phyloP scores from a whole-genome alignment of 805 yeast species.

The Zygosaccharomyces gambellarensis region DNA sequence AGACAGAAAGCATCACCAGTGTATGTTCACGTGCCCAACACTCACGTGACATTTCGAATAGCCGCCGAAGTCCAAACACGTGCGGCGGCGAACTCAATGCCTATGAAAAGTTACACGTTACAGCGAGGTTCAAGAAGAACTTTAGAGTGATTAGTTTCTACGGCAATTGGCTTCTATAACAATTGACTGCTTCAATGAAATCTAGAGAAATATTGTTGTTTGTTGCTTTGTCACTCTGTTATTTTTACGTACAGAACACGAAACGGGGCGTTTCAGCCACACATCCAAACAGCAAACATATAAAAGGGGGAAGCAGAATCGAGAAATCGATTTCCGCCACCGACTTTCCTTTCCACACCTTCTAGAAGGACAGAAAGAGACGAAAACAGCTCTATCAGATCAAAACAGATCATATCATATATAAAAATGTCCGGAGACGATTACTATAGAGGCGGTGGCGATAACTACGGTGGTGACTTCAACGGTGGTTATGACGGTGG shows the following conservation, averaged over 20 bases:
- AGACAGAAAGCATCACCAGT: no score
- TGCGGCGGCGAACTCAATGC: no score
- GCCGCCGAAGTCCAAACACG: no score
- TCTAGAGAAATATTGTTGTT: no score
- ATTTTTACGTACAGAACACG: not conserved
- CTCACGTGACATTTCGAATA: no score
- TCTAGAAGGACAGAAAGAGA: not conserved
- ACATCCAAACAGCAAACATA: not conserved
- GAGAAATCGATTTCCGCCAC: no score
- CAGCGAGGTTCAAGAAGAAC: no score
- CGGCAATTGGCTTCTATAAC: no score
- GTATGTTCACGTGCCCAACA: no score
- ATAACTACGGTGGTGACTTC: not conserved
- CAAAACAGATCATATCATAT: not conserved
- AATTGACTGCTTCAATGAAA: no score
- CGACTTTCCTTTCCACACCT: not conserved
- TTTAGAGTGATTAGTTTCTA: no score
- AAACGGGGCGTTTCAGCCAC: slow-evolving; percentile 3
- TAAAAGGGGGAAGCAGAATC: not conserved
- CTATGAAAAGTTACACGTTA: no score
- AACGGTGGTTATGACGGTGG: not conserved
- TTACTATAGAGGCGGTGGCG: slow-evolving; percentile 4
- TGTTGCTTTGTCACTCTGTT: not conserved
- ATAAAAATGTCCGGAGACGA: slow-evolving; percentile 5
- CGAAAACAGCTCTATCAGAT: not conserved